A percentile compares a stretch with the other conserved stretches of the same genome.
phyloP scores from a whole-genome alignment of 331 rosid species.

The Cydonia oblonga region DNA sequence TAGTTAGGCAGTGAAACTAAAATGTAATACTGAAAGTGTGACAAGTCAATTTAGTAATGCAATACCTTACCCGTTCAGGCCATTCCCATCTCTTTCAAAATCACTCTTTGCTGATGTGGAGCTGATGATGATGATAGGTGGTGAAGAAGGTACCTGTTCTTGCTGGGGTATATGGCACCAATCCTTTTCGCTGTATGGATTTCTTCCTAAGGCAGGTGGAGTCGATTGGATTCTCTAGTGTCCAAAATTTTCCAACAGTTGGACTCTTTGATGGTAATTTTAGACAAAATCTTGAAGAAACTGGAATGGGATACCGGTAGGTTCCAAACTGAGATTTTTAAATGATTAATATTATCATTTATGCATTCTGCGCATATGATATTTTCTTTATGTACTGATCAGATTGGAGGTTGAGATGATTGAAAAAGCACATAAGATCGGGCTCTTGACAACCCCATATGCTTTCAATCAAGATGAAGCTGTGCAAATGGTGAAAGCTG shows the following conservation, averaged over 20 bases:
- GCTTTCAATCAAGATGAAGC: conserved; percentile 79
- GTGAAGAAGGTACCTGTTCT: conserved; percentile 80
- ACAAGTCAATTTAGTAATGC: neutral
- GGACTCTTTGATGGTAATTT: conserved; percentile 88
- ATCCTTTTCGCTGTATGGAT: conserved; percentile 85
- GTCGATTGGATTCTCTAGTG: conserved; percentile 77
- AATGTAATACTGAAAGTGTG: neutral
- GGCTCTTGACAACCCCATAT: conserved; percentile 87
- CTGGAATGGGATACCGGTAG: conserved; percentile 93
- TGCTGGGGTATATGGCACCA: conserved; percentile 84
- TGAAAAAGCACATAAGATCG: conserved; percentile 69
- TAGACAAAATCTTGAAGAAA: conserved; percentile 90
- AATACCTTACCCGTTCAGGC: neutral
- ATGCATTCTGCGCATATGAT: conserved; percentile 8
- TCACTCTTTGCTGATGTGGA: neutral
- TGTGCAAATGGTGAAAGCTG: conserved; percentile 65
- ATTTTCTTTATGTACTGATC: conserved; percentile 16
- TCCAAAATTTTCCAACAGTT: conserved; percentile 92
- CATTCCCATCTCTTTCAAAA: neutral
- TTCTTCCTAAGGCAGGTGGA: conserved; percentile 79
- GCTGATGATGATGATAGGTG: conserved; percentile 38
- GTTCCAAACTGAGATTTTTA: conserved; percentile 1
- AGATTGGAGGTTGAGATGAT: conserved; percentile 94
- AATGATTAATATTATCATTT: neutral
- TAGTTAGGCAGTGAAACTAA: too few relatives aligned